phyloP scores from a whole-genome alignment of 257 asterid genomes.

The Echium plantagineum region DNA sequence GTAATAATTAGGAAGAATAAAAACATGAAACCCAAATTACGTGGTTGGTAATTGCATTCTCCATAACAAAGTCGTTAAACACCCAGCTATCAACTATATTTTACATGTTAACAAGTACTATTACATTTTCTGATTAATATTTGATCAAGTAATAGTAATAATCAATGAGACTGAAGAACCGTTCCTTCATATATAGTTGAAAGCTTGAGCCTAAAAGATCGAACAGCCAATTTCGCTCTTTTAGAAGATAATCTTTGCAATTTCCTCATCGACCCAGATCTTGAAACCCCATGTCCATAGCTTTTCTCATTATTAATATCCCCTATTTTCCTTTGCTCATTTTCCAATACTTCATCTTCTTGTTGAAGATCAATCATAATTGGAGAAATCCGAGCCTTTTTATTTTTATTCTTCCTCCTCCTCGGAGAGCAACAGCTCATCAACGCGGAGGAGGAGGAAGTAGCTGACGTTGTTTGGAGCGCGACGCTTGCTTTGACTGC shows the following conservation, averaged over 20 bases:
- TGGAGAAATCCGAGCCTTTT: conserved; percentile 39
- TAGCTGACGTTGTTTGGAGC: conserved; percentile 22
- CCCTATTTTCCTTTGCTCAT: neutral
- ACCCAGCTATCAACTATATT: neutral
- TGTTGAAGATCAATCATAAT: conserved; percentile 11
- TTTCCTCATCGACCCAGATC: conserved; percentile 40
- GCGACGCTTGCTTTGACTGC: conserved; percentile 76
- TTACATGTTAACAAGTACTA: neutral
- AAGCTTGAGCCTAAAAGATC: conserved; percentile 37
- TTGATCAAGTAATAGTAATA: neutral
- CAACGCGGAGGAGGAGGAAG: neutral
- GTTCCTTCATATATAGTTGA: conserved; percentile 64
- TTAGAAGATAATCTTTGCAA: conserved; percentile 40
- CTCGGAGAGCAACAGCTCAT: conserved; percentile 1
- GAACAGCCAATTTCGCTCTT: conserved; percentile 51
- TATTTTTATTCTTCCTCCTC: conserved; percentile 21
- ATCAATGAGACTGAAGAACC: conserved; percentile 12
- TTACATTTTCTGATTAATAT: too few relatives aligned
- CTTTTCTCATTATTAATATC: neutral
- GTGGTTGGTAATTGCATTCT: neutral
- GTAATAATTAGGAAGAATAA: too few relatives aligned
- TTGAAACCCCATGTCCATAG: conserved; percentile 24
- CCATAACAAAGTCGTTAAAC: too few relatives aligned
- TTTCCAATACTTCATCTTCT: conserved; percentile 2
- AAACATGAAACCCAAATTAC: too few relatives aligned